These are phyloP conservation scores for Talaromyces sp. DNA, from an alignment of 2,329 filamentous ascomycete genomes.

Conservation along the genomic window DNA sequence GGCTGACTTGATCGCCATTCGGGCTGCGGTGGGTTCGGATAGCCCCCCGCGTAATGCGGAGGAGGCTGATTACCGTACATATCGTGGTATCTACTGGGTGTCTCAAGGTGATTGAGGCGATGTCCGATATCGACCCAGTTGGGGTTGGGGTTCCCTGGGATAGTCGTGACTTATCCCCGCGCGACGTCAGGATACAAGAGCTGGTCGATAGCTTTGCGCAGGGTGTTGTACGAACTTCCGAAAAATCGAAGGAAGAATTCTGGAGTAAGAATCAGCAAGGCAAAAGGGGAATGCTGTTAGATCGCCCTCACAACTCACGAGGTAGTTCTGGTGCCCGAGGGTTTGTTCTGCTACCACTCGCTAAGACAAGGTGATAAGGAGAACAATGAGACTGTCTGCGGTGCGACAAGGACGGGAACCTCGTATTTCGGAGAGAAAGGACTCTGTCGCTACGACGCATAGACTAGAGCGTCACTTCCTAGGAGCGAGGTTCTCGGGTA, in stretches of 20 bases:
- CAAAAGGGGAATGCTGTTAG: neutral
- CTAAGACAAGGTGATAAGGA: neutral
- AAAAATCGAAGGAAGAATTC: no score
- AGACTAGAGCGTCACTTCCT: neutral
- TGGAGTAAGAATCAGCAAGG: neutral
- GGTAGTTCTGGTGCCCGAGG: conserved; percentile 4
- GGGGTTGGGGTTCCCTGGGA: neutral
- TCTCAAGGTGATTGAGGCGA: neutral
- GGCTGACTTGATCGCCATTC: conserved; percentile 35
- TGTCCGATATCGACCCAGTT: neutral
- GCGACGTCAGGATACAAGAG: neutral
- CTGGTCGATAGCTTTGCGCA: neutral
- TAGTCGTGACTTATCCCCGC: neutral
- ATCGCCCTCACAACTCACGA: neutral
- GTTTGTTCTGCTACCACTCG: neutral
- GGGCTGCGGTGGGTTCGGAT: conserved; percentile 34
- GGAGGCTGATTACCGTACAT: conserved; percentile 39
- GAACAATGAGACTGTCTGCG: neutral
- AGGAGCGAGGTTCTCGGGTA: neutral
- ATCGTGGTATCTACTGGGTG: neutral
- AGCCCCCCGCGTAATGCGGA: conserved; percentile 25
- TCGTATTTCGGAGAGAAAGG: neutral
- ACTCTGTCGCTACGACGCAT: neutral
- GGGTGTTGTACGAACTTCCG: neutral
- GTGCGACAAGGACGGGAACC: neutral